phyloP scores from a whole-genome alignment of 2,329 filamentous ascomycete genomes.

The Scytalidium lignicola region DNA sequence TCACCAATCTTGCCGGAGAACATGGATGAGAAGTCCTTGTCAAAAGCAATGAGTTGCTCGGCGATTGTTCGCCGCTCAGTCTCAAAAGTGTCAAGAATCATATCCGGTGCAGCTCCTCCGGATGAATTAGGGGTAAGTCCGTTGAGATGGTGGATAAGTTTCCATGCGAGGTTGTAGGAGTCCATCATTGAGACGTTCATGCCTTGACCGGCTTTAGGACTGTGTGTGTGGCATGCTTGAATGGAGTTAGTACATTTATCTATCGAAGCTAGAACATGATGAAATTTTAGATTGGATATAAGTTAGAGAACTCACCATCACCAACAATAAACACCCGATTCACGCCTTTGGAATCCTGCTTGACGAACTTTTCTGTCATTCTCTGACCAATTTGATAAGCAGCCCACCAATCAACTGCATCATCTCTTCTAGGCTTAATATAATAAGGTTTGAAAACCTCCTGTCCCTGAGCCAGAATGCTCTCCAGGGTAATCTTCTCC shows the following conservation, averaged over 20 bases:
- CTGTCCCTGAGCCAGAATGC: slow-evolving; percentile 61
- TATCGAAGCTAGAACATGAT: slow-evolving; percentile 53
- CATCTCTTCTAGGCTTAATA: slow-evolving; percentile 59
- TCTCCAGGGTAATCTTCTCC: slow-evolving; percentile 47
- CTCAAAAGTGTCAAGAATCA: slow-evolving; percentile 56
- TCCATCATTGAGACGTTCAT: slow-evolving; percentile 57
- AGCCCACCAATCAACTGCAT: slow-evolving; percentile 63
- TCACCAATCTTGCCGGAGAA: slow-evolving; percentile 46
- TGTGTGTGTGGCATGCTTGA: slow-evolving; percentile 52
- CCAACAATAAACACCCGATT: slow-evolving; percentile 48
- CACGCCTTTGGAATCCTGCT: slow-evolving; percentile 10
- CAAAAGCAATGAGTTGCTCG: slow-evolving; percentile 60
- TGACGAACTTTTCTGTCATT: slow-evolving; percentile 45
- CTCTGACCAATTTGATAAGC: slow-evolving; percentile 55
- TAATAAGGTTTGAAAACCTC: slow-evolving; percentile 54
- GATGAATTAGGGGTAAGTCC: slow-evolving; percentile 14
- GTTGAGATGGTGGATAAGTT: slow-evolving; percentile 43
- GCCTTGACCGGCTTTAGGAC: slow-evolving; percentile 58
- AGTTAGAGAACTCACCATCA: slow-evolving; percentile 30
- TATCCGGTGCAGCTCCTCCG: slow-evolving; percentile 43
- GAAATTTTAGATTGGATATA: not conserved
- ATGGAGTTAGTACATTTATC: slow-evolving; percentile 18
- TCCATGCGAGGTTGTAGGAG: slow-evolving; percentile 58
- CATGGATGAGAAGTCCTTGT: slow-evolving; percentile 51
- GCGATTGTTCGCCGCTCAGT: slow-evolving; percentile 57